Conservation (phyloP, 1,139 yeast species). For the Arxiozyma slooffiae region DNA sequence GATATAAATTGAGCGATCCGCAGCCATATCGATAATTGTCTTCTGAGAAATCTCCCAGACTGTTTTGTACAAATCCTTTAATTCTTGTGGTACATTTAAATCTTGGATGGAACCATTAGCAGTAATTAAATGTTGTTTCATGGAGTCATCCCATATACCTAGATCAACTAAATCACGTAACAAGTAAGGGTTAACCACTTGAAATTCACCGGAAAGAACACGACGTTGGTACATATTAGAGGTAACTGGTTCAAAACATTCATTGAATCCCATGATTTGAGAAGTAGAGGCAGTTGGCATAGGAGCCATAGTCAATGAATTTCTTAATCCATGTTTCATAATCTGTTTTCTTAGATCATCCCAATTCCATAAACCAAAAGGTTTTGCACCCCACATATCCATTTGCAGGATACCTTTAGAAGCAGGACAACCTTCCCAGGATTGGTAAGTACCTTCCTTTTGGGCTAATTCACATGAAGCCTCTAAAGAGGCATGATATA, state of each 20-base stretch:
- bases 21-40: slow-evolving; percentile 83
- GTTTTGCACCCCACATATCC: slow-evolving; percentile 56
- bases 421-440: slow-evolving; percentile 73
- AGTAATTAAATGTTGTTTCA: slow-evolving; percentile 69
- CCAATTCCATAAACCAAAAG: slow-evolving; percentile 53
- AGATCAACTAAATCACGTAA: slow-evolving; percentile 71
- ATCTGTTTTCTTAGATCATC: slow-evolving; percentile 51
- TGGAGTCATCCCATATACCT: slow-evolving; percentile 69
- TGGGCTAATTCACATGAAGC: slow-evolving; percentile 66
- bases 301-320: slow-evolving; percentile 78
- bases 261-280: slow-evolving; percentile 78
- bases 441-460: slow-evolving; percentile 52
- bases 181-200: slow-evolving; percentile 73
- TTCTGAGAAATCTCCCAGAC: slow-evolving; percentile 96
- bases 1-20: slow-evolving; percentile 84
- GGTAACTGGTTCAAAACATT: slow-evolving; percentile 86
- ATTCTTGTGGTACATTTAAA: slow-evolving; percentile 64
- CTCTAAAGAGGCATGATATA: slow-evolving; percentile 79
- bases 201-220: slow-evolving; percentile 81
- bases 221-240: slow-evolving; percentile 80
- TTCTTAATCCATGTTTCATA: slow-evolving; percentile 56
- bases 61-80: slow-evolving; percentile 76
- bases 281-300: slow-evolving; percentile 97
- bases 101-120: slow-evolving; percentile 80
- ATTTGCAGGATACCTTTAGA: slow-evolving; percentile 68